These are phyloP conservation scores for Chaetoceros muelleri DNA, from an alignment of 108 stramenopile species.

Conservation along the genomic window DNA sequence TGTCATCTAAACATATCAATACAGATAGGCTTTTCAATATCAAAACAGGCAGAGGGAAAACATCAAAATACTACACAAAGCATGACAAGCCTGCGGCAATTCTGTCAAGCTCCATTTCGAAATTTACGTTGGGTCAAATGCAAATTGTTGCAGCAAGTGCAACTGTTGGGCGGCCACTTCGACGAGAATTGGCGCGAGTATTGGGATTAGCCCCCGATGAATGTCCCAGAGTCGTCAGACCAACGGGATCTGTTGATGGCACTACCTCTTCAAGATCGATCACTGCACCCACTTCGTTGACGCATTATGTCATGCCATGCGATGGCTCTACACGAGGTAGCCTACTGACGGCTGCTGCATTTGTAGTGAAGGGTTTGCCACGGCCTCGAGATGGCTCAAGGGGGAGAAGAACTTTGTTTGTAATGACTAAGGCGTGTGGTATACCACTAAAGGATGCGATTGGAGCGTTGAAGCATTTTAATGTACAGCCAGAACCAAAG, in stretches of 20 bases:
- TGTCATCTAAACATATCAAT: no score
- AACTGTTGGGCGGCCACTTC: conserved; percentile 87
- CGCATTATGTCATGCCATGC: conserved; percentile 51
- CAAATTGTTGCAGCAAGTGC: conserved; percentile 89
- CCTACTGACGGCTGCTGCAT: conserved; percentile 57
- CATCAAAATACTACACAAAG: conserved; percentile 12
- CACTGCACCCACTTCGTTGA: conserved; percentile 66
- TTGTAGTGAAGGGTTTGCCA: conserved; percentile 33
- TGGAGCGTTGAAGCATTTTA: conserved; percentile 78
- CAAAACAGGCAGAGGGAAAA: conserved; percentile 30
- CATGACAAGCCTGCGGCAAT: conserved; percentile 87
- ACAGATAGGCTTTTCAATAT: conserved; percentile 54
- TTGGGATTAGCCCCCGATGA: conserved; percentile 70
- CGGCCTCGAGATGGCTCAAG: conserved; percentile 2
- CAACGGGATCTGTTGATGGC: conserved; percentile 5
- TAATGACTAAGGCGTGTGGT: conserved; percentile 62
- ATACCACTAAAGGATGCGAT: conserved; percentile 62
- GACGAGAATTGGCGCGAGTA: conserved; percentile 77
- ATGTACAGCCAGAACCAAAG: conserved; percentile 58
- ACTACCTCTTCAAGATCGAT: conserved; percentile 14
- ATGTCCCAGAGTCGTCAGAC: conserved; percentile 62
- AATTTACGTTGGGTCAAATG: conserved; percentile 46
- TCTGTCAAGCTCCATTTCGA: conserved; percentile 57
- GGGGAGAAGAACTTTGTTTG: conserved; percentile 42
- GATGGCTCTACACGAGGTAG: conserved; percentile 52